Percentiles rank a stretch among this genome's conserved stretches.
Evolutionary conservation across 805 yeast species (phyloP).

Genomic region (Yarrowia hollandica): DNA sequence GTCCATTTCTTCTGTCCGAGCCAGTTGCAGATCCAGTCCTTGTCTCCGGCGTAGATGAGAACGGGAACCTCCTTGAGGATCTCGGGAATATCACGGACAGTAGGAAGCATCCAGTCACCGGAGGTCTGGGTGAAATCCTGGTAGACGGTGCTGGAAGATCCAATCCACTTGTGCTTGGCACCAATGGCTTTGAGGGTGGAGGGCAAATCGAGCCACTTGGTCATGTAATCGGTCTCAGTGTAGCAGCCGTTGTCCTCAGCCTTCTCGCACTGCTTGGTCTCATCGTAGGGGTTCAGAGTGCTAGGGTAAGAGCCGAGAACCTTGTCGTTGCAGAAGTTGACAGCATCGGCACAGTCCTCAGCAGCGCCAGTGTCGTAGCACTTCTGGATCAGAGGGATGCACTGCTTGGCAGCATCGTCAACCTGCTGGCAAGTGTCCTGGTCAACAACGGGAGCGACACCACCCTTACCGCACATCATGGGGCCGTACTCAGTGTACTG

Average conservation of each 20-base stretch:
- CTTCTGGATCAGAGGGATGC: constrained; percentile 57
- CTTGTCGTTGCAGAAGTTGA: constrained; percentile 60
- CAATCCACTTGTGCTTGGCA: constrained; percentile 65
- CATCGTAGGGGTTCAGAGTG: constrained; percentile 22
- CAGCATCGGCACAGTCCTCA: constrained; percentile 82
- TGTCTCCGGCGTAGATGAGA: constrained; percentile 91
- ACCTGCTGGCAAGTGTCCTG: constrained; percentile 69
- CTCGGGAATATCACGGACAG: constrained; percentile 67
- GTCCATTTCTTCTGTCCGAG: constrained; percentile 91
- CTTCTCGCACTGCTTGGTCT: constrained; percentile 14
- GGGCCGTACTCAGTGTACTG: constrained; percentile 80
- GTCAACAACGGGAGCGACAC: constrained; percentile 56
- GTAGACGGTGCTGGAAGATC: constrained; percentile 58
- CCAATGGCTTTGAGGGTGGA: constrained; percentile 80
- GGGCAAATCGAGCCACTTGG: constrained; percentile 69
- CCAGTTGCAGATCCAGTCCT: constrained; percentile 96
- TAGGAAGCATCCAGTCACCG: constrained; percentile 93
- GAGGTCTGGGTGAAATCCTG: constrained; percentile 77
- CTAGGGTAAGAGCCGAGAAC: constrained; percentile 8
- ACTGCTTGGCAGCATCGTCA: constrained; percentile 21
- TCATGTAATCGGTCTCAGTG: constrained; percentile 67
- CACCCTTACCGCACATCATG: constrained; percentile 90
- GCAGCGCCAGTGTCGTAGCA: constrained; percentile 73
- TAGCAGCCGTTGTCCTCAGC: constrained; percentile 54
- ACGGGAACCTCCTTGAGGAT: constrained; percentile 78